phyloP scores from a whole-genome alignment of 306 rosid species.

The Vachellia pachyceras region DNA sequence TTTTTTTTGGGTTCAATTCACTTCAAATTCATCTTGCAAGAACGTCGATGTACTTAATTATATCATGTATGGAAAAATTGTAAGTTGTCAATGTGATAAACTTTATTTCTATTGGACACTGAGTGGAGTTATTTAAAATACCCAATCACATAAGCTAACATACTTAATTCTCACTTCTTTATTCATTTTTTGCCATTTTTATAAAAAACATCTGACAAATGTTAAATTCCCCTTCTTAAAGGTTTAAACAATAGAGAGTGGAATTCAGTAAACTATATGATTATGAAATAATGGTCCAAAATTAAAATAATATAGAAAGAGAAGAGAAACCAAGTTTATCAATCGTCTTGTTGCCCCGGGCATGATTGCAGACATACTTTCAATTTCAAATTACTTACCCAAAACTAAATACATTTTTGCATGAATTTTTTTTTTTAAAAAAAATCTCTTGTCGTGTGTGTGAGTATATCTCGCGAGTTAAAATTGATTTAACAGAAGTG shows the following conservation, averaged over 20 bases:
- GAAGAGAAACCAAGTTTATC: not conserved
- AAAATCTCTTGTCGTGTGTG: too few relatives aligned
- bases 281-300: too few relatives aligned
- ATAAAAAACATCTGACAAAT: not conserved
- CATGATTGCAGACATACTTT: not conserved
- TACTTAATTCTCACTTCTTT: too few relatives aligned
- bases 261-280: not conserved
- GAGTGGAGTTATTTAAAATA: too few relatives aligned
- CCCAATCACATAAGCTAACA: too few relatives aligned
- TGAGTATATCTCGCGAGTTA: too few relatives aligned
- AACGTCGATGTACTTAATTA: not conserved
- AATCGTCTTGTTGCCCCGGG: not conserved
- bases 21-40: not conserved
- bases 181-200: too few relatives aligned
- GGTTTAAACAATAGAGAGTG: not conserved
- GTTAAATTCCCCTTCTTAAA: not conserved
- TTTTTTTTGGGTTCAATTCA: not conserved
- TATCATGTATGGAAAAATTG: not conserved
- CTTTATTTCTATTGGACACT: not conserved
- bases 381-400: not conserved
- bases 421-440: too few relatives aligned
- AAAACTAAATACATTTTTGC: not conserved
- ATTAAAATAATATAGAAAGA: not conserved
- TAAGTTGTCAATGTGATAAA: not conserved
- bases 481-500: not conserved